Percentiles rank a stretch among this genome's conserved stretches.
phyloP scores from a whole-genome alignment of 805 yeast genomes.

The Phaffomyces antillensis region DNA sequence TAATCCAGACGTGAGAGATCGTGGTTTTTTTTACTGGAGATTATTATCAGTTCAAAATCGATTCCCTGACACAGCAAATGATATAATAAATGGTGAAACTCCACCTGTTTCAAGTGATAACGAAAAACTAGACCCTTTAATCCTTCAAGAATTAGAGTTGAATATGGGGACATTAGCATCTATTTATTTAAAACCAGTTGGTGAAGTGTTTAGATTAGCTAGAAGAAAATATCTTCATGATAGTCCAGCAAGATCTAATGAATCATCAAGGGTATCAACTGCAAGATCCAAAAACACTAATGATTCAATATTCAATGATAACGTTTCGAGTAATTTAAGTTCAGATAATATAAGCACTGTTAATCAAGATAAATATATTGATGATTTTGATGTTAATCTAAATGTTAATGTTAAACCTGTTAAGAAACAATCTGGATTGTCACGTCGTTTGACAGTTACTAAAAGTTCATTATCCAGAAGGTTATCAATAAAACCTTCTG shows the following conservation, averaged over 20 bases:
- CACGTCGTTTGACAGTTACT: conserved; percentile 25
- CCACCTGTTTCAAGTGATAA: conserved; percentile 63
- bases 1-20: conserved; percentile 80
- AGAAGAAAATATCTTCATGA: conserved; percentile 41
- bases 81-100: conserved; percentile 50
- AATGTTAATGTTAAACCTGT: conserved; percentile 30
- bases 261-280: conserved; percentile 9
- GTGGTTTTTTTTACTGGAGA: conserved; percentile 85
- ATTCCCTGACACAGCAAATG: conserved; percentile 34
- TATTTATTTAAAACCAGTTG: conserved; percentile 75
- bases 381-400: conserved; percentile 31
- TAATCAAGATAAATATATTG: conserved; percentile 21
- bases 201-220: conserved; percentile 67
- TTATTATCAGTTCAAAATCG: conserved; percentile 47
- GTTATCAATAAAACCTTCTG: conserved; percentile 22
- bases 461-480: conserved; percentile 31
- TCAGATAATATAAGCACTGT: conserved; percentile 2
- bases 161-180: conserved; percentile 80
- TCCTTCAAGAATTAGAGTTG: conserved; percentile 75
- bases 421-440: conserved; percentile 26
- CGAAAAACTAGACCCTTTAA: conserved; percentile 60
- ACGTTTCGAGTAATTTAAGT: conserved; percentile 5
- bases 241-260: conserved; percentile 41
- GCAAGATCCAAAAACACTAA: conserved; percentile 1
- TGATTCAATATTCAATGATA: neutral